These are phyloP conservation scores for Metschnikowia reukaufii DNA, from an alignment of 805 yeast species.

Conservation along the genomic window DNA sequence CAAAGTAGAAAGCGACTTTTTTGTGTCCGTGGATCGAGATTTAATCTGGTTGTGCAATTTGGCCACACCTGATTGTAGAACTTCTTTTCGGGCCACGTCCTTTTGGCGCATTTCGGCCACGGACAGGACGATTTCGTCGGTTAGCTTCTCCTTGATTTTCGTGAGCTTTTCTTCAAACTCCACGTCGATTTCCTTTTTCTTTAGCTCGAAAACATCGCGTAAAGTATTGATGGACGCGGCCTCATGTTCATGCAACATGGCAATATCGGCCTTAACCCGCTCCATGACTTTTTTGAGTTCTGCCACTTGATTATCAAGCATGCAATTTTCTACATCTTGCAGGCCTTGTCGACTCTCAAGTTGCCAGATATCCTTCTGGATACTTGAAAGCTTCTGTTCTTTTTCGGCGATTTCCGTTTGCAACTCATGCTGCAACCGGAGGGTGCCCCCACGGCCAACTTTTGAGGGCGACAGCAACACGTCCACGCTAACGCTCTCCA, in stretches of 20 bases:
- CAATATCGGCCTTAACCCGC: constrained; percentile 34
- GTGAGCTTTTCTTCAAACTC: constrained; percentile 24
- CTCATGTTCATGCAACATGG: constrained; percentile 28
- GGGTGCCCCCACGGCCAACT: neutral
- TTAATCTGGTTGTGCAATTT: constrained; percentile 5
- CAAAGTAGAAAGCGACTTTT: constrained; percentile 24
- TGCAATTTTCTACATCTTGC: constrained; percentile 36
- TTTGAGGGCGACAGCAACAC: neutral
- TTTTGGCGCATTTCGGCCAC: constrained; percentile 22
- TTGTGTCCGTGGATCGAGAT: constrained; percentile 21
- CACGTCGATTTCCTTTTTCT: constrained; percentile 22
- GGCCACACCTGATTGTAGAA: constrained; percentile 9
- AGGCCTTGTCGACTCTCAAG: constrained; percentile 39
- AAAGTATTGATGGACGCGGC: constrained; percentile 20
- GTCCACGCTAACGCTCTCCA: constrained; percentile 1
- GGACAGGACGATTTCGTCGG: constrained; percentile 37
- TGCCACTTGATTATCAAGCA: constrained; percentile 33
- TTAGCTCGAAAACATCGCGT: constrained; percentile 21
- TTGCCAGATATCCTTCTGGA: constrained; percentile 23
- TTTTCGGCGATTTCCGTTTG: constrained; percentile 11
- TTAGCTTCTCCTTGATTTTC: constrained; percentile 28
- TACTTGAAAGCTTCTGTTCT: constrained; percentile 9
- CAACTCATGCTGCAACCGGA: constrained; percentile 11
- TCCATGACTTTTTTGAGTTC: constrained; percentile 39
- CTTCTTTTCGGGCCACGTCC: neutral